Percentiles rank a stretch among this genome's conserved stretches.
Evolutionary conservation across 2,329 filamentous ascomycete genomes (phyloP).

Genomic region (Fusarium proliferatum): DNA sequence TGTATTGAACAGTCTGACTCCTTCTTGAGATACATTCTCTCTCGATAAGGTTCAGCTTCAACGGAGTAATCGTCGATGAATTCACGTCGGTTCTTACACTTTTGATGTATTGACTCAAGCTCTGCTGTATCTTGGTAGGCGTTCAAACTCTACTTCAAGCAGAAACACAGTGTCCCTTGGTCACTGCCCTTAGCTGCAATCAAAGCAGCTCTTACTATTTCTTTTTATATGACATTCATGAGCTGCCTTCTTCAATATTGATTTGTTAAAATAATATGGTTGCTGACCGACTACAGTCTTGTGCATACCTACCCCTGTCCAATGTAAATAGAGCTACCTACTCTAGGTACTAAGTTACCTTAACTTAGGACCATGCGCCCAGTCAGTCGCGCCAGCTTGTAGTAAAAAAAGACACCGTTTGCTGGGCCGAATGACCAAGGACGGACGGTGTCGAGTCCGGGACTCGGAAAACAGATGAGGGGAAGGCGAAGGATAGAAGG

Average conservation of each 20-base stretch:
- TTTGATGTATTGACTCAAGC: background rate
- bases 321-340: background rate
- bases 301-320: conserved; percentile 5
- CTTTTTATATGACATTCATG: background rate
- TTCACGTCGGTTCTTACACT: background rate
- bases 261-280: background rate
- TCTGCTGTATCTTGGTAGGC: background rate
- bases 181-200: background rate
- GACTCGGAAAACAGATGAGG: background rate
- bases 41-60: background rate
- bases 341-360: background rate
- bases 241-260: background rate
- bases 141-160: background rate
- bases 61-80: background rate
- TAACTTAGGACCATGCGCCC: conserved; percentile 17
- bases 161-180: background rate
- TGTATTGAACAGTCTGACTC: background rate
- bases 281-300: conserved; percentile 8
- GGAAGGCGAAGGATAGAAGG: background rate
- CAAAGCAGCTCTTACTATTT: background rate
- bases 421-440: background rate
- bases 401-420: conserved; percentile 4
- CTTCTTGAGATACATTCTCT: background rate
- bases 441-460: background rate
- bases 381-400: conserved; percentile 9